Evolutionary conservation across 78 protist genomes (phyloP), one percentile per base, ranked within the genome.

Genomic region (Blattamonas nauphoetae): DNA sequence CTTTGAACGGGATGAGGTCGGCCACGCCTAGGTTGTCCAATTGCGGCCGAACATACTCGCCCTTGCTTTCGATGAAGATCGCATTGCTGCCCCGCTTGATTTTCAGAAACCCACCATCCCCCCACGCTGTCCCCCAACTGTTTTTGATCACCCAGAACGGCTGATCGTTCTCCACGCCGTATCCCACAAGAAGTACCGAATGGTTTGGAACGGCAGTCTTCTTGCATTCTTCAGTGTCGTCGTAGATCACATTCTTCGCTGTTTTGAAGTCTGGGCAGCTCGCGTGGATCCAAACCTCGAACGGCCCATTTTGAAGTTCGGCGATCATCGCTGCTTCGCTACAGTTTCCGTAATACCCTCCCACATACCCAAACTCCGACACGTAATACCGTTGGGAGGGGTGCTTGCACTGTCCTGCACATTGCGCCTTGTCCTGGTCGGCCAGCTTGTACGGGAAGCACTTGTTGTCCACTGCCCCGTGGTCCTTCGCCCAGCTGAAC

Each of bases 51-150:
- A n/a, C n/a, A n/a, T n/a, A n/a, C n/a, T n/a, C n/a, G n/a, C n/a
- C n/a, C n/a, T n/a, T n/a, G n/a, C n/a, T n/a, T n/a, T n/a, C n/a
- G n/a, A n/a, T n/a, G n/a, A n/a, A n/a, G n/a, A n/a, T n/a, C n/a
- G 83, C 90, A 64, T 90, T 80, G 38, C 38, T 0, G 32, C 92
- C 92, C 34, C 84, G 11, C 45, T 3, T 41, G 80, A 90, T 87
- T 34, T 35, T 41, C 45, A 90, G 42, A 85, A 78, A 86, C 6
- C 92, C 92, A n/a, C 45, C 11, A 41, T 43, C 55, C 5, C 92
- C 91, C 87, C 85, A 90, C 34, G 3, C 3, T 34, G 42, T 41
- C n/a, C 87, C 88, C 92, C 92, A 90, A 44, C 79, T 41, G 83
- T 89, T 89, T 21, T 1, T 11, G n/a, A 6, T 2, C 43, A 33